phyloP scores from a whole-genome alignment of 169 alveolate genomes.

The Theileria annulata region DNA sequence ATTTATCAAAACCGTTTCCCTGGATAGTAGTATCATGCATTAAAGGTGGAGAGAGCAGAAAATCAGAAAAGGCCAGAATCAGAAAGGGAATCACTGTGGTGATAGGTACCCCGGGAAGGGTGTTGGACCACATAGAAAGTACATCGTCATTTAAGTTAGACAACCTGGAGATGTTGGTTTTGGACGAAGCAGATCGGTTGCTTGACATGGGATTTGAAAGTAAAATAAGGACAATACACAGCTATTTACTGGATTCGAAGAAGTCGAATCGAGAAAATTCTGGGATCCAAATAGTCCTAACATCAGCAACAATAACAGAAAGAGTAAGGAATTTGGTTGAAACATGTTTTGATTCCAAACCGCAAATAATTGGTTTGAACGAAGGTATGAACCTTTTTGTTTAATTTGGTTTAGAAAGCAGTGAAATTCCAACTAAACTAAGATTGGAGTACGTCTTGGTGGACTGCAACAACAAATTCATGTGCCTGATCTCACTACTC shows the following conservation, averaged over 20 bases:
- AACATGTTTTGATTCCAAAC: constrained; percentile 70
- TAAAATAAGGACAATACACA: constrained; percentile 85
- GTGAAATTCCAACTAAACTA: constrained; percentile 49
- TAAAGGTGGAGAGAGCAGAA: constrained; percentile 87
- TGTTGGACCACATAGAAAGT: constrained; percentile 90
- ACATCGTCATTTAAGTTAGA: constrained; percentile 86
- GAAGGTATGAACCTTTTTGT: constrained; percentile 19
- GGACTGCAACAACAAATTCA: constrained; percentile 59
- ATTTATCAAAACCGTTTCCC: constrained; percentile 72
- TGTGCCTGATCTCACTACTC: constrained; percentile 43
- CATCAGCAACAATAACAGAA: constrained; percentile 82
- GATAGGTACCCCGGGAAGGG: constrained; percentile 97
- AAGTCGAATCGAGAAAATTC: constrained; percentile 10
- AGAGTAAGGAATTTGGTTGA: constrained; percentile 77
- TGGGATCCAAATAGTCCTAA: constrained; percentile 72
- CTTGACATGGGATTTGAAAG: constrained; percentile 95
- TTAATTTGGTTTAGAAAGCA: constrained; percentile 2
- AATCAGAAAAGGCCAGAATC: constrained; percentile 87
- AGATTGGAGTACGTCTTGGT: constrained; percentile 52
- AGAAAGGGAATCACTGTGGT: constrained; percentile 90
- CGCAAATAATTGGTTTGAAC: constrained; percentile 61
- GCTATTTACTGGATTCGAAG: constrained; percentile 20
- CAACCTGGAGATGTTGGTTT: constrained; percentile 78
- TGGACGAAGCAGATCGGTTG: constrained; percentile 98
- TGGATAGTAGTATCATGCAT: constrained; percentile 80